phyloP scores from a whole-genome alignment of 2,329 filamentous ascomycete species.

The Trichocomaceae sp. region DNA sequence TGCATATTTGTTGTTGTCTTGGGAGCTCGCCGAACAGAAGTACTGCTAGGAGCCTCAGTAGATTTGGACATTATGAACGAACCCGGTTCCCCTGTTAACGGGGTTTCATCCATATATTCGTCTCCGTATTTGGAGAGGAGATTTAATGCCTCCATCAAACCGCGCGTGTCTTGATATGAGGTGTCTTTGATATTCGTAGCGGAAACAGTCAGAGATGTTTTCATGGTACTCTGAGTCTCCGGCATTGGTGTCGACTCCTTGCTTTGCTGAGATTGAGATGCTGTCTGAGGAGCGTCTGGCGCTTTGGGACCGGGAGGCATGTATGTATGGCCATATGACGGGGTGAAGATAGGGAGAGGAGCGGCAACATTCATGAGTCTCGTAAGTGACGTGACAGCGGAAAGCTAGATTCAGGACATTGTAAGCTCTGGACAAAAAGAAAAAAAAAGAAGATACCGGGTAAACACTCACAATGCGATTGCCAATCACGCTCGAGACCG shows the following conservation, averaged over 20 bases:
- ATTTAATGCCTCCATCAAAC: constrained; percentile 43
- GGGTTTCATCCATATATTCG: constrained; percentile 60
- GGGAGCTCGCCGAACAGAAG: constrained; percentile 16
- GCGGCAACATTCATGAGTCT: constrained; percentile 50
- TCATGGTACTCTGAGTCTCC: constrained; percentile 26
- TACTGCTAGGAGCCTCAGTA: constrained; percentile 23
- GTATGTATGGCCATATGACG: constrained; percentile 56
- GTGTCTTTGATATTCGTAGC: constrained; percentile 16
- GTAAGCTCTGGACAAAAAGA: background rate
- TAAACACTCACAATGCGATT: constrained; percentile 44
- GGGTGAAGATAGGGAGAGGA: constrained; percentile 51
- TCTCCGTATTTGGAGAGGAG: constrained; percentile 50
- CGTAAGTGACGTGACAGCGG: constrained; percentile 50
- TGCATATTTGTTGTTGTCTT: constrained; percentile 10
- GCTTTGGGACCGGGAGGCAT: constrained; percentile 43
- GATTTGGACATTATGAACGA: constrained; percentile 51
- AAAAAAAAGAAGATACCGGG: background rate
- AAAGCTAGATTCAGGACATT: constrained; percentile 37
- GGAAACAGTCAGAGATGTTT: constrained; percentile 14
- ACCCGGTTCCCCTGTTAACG: constrained; percentile 57
- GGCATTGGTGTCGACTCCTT: constrained; percentile 45
- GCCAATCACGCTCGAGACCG: constrained; percentile 52
- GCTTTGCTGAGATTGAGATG: constrained; percentile 30
- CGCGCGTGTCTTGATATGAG: constrained; percentile 32
- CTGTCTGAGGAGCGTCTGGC: constrained; percentile 23